A percentile compares a stretch with the other conserved stretches of the same genome.
Evolutionary conservation across 2,329 filamentous ascomycete genomes (phyloP).

Genomic region (Aschersonia sp.): DNA sequence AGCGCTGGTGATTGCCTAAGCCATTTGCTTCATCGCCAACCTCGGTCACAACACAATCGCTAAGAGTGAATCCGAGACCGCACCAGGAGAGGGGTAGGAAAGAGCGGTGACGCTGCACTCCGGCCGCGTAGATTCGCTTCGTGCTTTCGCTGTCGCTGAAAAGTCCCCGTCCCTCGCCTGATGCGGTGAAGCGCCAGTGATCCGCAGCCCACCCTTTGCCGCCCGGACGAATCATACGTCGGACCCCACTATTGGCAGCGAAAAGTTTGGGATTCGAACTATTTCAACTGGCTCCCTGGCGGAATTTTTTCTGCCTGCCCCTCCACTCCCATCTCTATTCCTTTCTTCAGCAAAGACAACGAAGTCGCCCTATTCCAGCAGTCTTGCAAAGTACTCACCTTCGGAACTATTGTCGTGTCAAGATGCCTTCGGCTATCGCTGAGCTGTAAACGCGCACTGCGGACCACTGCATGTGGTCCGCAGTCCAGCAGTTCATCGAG

Average conservation of each 20-base stretch:
- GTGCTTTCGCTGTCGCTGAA: too few species aligned
- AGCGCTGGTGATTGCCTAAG: neutral
- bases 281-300: conserved; percentile 4
- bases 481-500: conserved; percentile 82
- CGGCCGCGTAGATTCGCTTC: too few species aligned
- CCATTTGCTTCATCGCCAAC: neutral
- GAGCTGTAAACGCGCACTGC: conserved; percentile 87
- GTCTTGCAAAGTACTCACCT: conserved; percentile 16
- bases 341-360: conserved; percentile 37
- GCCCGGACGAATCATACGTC: conserved; percentile 7
- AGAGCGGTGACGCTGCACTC: neutral
- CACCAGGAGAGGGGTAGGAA: neutral
- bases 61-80: too few species aligned
- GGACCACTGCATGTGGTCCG: conserved; percentile 45
- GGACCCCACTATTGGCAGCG: conserved; percentile 8
- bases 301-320: conserved; percentile 8
- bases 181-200: neutral
- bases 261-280: conserved; percentile 9
- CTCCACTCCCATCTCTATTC: conserved; percentile 15
- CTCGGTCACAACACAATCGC: neutral
- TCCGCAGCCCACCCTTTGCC: neutral
- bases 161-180: neutral
- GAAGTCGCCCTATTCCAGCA: conserved; percentile 38
- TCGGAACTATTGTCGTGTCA: conserved; percentile 55
- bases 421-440: conserved; percentile 65